Evolutionary conservation across 345 rosid species (phyloP).

Genomic region (Turritis glabra): DNA sequence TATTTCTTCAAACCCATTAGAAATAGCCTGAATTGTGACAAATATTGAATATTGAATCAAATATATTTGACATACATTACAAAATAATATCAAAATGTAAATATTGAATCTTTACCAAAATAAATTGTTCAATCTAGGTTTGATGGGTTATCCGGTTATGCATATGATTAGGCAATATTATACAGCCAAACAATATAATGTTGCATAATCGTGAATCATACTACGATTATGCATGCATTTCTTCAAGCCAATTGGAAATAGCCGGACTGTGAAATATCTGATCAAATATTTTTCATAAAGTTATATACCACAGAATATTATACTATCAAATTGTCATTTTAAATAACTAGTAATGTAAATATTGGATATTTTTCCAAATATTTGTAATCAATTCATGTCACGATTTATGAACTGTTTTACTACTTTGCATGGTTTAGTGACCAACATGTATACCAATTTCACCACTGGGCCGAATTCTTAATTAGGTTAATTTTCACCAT

Average conservation of each 20-base stretch:
- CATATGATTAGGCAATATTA: not conserved
- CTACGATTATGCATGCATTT: not conserved
- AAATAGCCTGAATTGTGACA: conserved; percentile 61
- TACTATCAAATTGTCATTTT: conserved; percentile 1
- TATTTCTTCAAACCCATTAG: conserved; percentile 89
- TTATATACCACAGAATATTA: not conserved
- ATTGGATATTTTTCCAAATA: not conserved
- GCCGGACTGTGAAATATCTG: not conserved
- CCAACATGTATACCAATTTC: not conserved
- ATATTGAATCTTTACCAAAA: not conserved
- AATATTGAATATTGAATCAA: not conserved
- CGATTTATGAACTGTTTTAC: not conserved
- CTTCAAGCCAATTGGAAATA: not conserved
- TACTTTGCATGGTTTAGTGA: not conserved
- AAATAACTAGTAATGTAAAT: not conserved
- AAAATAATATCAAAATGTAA: not conserved
- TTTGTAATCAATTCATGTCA: not conserved
- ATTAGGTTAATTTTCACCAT: not conserved
- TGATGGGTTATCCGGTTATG: not conserved
- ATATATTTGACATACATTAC: not conserved
- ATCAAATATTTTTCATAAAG: conserved; percentile 12
- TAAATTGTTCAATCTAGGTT: not conserved
- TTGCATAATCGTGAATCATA: not conserved
- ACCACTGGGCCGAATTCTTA: not conserved
- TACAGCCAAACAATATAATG: not conserved